Evolutionary conservation across 73 alveolate genomes (phyloP).

Genomic region (Tetrahymena thermophila): DNA sequence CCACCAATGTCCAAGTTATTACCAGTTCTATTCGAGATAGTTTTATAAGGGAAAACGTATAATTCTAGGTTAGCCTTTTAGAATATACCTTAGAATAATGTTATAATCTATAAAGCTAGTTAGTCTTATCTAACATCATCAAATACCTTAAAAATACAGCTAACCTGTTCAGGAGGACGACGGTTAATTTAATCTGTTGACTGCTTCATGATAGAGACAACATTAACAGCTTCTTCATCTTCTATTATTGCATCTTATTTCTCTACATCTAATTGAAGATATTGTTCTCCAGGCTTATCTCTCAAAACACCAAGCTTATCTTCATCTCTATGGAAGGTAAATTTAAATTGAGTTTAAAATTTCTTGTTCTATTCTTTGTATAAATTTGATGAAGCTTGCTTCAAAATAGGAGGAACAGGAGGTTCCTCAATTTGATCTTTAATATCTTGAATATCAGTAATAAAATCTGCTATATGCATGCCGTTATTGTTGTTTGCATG

Average conservation of each 20-base stretch:
- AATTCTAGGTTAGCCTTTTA: slow-evolving; percentile 76
- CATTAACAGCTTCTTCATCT: slow-evolving; percentile 37
- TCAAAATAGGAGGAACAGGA: neutral
- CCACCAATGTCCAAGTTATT: slow-evolving; percentile 88
- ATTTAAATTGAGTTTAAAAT: neutral
- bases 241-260: slow-evolving; percentile 37
- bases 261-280: slow-evolving; percentile 36
- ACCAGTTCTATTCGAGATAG: slow-evolving; percentile 88
- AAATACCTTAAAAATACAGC: slow-evolving; percentile 92
- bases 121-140: slow-evolving; percentile 93
- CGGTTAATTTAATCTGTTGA: slow-evolving; percentile 31
- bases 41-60: slow-evolving; percentile 84
- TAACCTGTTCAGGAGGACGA: slow-evolving; percentile 57
- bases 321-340: neutral
- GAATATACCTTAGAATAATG: slow-evolving; percentile 85
- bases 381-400: neutral
- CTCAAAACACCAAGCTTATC: neutral
- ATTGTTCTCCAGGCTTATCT: slow-evolving; percentile 17
- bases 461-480: neutral
- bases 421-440: neutral
- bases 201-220: slow-evolving; percentile 5
- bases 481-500: neutral
- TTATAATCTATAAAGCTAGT: slow-evolving; percentile 82
- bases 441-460: neutral
- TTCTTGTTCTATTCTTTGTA: neutral